These are phyloP conservation scores for Escallonia rubra DNA, from an alignment of 129 eudicot genomes.

Conservation along the genomic window DNA sequence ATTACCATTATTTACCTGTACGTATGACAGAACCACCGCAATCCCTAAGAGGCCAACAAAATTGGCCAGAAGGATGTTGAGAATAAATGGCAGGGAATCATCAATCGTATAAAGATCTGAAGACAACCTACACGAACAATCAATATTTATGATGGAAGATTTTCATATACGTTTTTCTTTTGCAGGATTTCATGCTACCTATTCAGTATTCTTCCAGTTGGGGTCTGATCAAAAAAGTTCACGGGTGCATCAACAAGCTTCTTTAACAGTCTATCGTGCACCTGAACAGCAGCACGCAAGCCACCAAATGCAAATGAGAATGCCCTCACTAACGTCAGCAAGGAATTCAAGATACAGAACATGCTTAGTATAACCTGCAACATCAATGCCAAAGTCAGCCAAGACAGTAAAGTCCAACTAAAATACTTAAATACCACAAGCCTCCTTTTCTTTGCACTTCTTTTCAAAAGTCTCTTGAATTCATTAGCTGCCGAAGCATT, in stretches of 20 bases:
- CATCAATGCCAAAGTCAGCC: constrained; percentile 9
- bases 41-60: constrained; percentile 88
- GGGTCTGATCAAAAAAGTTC: constrained; percentile 83
- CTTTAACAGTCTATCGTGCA: constrained; percentile 61
- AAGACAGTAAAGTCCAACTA: background rate
- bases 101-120: constrained; percentile 96
- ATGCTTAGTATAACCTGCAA: constrained; percentile 59
- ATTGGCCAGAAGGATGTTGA: constrained; percentile 94
- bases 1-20: constrained; percentile 51
- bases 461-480: background rate
- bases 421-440: background rate
- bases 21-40: constrained; percentile 69
- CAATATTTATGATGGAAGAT: constrained; percentile 10
- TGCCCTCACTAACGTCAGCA: constrained; percentile 75
- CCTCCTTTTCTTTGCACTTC: background rate
- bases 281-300: constrained; percentile 74
- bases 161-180: background rate
- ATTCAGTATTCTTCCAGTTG: constrained; percentile 93
- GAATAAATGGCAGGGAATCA: constrained; percentile 89
- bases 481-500: too few species aligned
- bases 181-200: constrained; percentile 40
- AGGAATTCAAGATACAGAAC: constrained; percentile 56
- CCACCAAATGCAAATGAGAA: constrained; percentile 97
- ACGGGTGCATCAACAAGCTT: constrained; percentile 76
- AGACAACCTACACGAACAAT: constrained; percentile 52